Percentiles rank a stretch among this genome's conserved stretches.
Evolutionary conservation across 441 rosid species (phyloP).

Genomic region (Brassica hybrid): DNA sequence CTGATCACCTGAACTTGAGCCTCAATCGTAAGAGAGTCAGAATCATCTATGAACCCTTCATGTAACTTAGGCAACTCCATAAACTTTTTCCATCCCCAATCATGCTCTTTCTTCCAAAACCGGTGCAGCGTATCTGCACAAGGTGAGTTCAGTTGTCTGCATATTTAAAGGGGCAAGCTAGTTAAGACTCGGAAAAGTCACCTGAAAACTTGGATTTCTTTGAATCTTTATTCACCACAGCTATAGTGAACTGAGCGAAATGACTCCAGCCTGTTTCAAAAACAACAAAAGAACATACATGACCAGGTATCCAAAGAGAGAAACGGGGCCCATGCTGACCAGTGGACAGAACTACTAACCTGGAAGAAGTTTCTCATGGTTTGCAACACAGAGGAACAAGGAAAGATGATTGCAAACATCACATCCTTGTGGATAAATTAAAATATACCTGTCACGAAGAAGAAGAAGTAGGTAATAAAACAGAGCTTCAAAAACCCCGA

Average conservation of each 20-base stretch:
- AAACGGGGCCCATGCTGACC: not conserved
- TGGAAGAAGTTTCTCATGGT: conserved; percentile 98
- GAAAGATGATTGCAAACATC: conserved; percentile 98
- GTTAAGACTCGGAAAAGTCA: conserved; percentile 29
- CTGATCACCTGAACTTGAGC: conserved; percentile 98
- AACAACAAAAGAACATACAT: conserved; percentile 21
- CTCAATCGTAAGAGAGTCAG: conserved; percentile 78
- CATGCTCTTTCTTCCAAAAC: conserved; percentile 99
- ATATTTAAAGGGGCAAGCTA: conserved; percentile 26
- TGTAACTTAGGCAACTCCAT: conserved; percentile 83
- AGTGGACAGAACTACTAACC: conserved; percentile 51
- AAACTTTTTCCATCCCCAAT: conserved; percentile 99
- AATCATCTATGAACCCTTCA: conserved; percentile 72
- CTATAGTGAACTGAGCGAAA: conserved; percentile 98
- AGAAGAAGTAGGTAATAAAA: conserved; percentile 7
- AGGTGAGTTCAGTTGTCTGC: conserved; percentile 37
- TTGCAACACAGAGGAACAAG: conserved; percentile 94
- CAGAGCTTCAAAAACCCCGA: conserved; percentile 7
- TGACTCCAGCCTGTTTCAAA: conserved; percentile 93
- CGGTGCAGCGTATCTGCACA: conserved; percentile 88
- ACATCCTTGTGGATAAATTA: conserved; percentile 98
- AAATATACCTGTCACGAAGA: conserved; percentile 79
- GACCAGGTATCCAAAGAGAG: not conserved
- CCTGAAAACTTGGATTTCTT: conserved; percentile 95
- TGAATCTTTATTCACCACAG: conserved; percentile 88